Conservation (phyloP, 352 stramenopile species). For the Blastocystis hominis region DNA sequence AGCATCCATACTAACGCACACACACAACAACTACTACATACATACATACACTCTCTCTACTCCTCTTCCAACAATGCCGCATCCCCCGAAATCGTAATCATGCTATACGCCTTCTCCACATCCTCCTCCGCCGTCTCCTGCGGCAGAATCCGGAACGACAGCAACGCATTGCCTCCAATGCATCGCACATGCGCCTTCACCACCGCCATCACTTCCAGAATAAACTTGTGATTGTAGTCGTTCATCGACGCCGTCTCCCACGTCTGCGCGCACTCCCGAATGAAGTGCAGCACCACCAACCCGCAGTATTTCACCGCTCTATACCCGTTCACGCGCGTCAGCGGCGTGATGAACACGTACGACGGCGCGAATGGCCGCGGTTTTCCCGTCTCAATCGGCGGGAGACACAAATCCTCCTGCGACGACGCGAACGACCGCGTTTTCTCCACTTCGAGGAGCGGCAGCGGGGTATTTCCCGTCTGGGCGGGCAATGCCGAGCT, state of each 20-base stretch:
- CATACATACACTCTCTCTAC: background rate
- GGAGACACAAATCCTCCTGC: background rate
- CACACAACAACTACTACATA: background rate
- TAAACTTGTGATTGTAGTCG: constrained; percentile 73
- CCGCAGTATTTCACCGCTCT: constrained; percentile 23
- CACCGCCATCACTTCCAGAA: constrained; percentile 75
- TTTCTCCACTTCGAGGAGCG: too few relatives aligned
- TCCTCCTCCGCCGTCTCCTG: constrained; percentile 78
- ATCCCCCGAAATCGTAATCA: constrained; percentile 78
- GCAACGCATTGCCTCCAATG: constrained; percentile 73
- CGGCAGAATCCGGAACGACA: constrained; percentile 74
- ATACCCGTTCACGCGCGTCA: constrained; percentile 6
- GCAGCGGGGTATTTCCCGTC: background rate
- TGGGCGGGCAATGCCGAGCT: background rate
- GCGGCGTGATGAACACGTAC: constrained; percentile 34
- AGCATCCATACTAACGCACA: background rate
- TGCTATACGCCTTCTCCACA: constrained; percentile 79
- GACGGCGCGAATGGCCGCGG: constrained; percentile 4
- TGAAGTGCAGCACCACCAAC: constrained; percentile 47
- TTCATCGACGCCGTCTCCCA: constrained; percentile 28
- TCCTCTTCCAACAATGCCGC: constrained; percentile 64
- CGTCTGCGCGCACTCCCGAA: background rate
- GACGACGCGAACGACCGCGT: background rate
- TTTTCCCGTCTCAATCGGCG: background rate
- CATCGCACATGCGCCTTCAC: constrained; percentile 73